Percentiles rank a stretch among this genome's conserved stretches.
phyloP scores from a whole-genome alignment of 2,329 filamentous ascomycete genomes.

The Polytolypa hystricis region DNA sequence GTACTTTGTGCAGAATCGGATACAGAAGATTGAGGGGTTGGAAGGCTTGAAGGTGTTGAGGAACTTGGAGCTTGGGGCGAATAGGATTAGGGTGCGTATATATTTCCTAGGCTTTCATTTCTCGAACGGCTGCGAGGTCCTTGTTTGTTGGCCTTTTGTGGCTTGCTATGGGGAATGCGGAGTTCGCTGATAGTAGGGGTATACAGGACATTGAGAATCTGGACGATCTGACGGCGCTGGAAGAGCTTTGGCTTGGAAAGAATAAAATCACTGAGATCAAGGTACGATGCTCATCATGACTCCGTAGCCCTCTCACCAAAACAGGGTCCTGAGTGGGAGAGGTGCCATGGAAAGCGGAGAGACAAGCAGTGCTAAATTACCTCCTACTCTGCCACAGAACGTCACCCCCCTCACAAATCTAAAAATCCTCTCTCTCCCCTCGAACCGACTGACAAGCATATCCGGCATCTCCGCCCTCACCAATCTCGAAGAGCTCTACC shows the following conservation, averaged over 20 bases:
- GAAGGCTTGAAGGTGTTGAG: conserved; percentile 62
- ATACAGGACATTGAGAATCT: conserved; percentile 67
- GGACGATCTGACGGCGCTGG: conserved; percentile 62
- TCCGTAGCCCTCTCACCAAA: no score
- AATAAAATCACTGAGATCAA: conserved; percentile 86
- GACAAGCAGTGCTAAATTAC: conserved; percentile 6
- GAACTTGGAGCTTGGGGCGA: conserved; percentile 84
- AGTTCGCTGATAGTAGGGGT: no score
- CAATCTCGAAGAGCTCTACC: conserved; percentile 82
- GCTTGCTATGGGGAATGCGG: no score
- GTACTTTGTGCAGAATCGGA: conserved; percentile 92
- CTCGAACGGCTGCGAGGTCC: no score
- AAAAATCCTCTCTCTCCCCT: conserved; percentile 84
- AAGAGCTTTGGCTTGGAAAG: conserved; percentile 89
- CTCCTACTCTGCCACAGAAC: no score
- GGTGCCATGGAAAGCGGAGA: not conserved
- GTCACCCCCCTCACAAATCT: conserved; percentile 66
- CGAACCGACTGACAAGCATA: conserved; percentile 76
- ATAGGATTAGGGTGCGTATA: conserved; percentile 59
- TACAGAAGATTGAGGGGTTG: conserved; percentile 73
- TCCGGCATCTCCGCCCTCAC: conserved; percentile 62
- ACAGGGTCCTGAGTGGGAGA: not conserved
- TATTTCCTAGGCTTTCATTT: not conserved
- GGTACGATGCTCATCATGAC: conserved; percentile 28
- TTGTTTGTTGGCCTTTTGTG: no score